Percentiles rank a stretch among this genome's conserved stretches.
phyloP scores from a whole-genome alignment of 2,329 filamentous ascomycete genomes.

The Nannizziopsis barbatae region DNA sequence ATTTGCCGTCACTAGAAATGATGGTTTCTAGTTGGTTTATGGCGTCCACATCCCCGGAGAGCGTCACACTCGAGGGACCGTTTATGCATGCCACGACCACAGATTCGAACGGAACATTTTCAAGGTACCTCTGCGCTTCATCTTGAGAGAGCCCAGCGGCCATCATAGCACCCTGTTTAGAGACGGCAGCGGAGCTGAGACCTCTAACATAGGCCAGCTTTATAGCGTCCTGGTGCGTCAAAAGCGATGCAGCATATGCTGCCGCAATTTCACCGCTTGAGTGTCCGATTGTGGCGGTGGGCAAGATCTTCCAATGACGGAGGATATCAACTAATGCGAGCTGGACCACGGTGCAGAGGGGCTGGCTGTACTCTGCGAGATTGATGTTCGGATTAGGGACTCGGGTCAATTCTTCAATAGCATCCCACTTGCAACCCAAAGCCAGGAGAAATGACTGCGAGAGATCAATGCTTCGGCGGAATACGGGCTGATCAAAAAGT shows the following conservation, averaged over 20 bases:
- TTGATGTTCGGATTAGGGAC: no score
- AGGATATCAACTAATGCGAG: conserved; percentile 19
- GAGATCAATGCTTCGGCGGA: neutral
- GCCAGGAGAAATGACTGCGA: neutral
- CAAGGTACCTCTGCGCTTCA: neutral
- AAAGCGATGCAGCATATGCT: conserved; percentile 16
- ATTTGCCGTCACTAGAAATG: neutral
- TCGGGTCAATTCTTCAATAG: conserved; percentile 2
- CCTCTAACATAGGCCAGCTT: conserved; percentile 16
- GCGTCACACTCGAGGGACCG: conserved; percentile 32
- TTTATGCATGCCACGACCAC: conserved; percentile 31
- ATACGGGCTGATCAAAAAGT: conserved; percentile 11
- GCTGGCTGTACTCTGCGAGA: conserved; percentile 13
- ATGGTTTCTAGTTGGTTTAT: conserved; percentile 20
- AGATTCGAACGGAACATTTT: neutral
- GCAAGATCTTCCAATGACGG: conserved; percentile 12
- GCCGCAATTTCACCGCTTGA: conserved; percentile 22
- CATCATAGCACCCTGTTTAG: conserved; percentile 5
- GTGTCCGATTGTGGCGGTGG: conserved; percentile 17
- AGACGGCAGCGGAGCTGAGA: neutral
- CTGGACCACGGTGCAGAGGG: conserved; percentile 19
- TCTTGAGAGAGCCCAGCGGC: conserved; percentile 7
- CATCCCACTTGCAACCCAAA: neutral
- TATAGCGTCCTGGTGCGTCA: conserved; percentile 12
- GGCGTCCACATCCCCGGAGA: conserved; percentile 34